Evolutionary conservation across 75 land plant genomes (phyloP).

Genomic region (Cunninghamia lanceolata): DNA sequence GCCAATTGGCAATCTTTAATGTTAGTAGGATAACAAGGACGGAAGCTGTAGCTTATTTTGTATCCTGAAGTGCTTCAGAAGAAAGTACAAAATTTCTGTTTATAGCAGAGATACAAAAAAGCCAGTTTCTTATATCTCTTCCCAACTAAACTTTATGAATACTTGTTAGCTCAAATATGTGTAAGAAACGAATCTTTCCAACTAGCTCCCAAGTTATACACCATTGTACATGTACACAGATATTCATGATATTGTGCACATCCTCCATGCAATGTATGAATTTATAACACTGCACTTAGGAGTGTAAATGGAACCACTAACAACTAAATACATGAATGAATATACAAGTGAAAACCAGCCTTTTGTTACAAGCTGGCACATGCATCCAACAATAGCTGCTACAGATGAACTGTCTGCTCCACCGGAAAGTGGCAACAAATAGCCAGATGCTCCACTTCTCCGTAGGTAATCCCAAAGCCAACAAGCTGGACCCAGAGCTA

Average conservation of each 20-base stretch:
- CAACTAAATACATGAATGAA: background rate
- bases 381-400: conserved; percentile 98
- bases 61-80: background rate
- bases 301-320: background rate
- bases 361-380: conserved; percentile 97
- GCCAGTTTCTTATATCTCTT: background rate
- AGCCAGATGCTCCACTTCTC: conserved; percentile 98
- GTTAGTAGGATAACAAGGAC: background rate
- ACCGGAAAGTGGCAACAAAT: conserved; percentile 97
- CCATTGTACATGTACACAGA: background rate
- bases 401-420: conserved; percentile 99
- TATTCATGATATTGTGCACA: background rate
- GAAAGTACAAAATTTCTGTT: background rate
- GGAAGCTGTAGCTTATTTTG: background rate
- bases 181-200: background rate
- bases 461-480: conserved; percentile 99
- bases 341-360: conserved; percentile 37
- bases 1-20: background rate
- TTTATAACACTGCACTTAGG: background rate
- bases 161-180: background rate
- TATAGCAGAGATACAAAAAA: background rate
- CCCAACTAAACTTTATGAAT: background rate
- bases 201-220: background rate
- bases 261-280: background rate
- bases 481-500: conserved; percentile 96